Percentiles rank a stretch among this genome's conserved stretches.
Evolutionary conservation across 2,329 filamentous ascomycete species (phyloP).

Genomic region (Aspergillus chevalieri): DNA sequence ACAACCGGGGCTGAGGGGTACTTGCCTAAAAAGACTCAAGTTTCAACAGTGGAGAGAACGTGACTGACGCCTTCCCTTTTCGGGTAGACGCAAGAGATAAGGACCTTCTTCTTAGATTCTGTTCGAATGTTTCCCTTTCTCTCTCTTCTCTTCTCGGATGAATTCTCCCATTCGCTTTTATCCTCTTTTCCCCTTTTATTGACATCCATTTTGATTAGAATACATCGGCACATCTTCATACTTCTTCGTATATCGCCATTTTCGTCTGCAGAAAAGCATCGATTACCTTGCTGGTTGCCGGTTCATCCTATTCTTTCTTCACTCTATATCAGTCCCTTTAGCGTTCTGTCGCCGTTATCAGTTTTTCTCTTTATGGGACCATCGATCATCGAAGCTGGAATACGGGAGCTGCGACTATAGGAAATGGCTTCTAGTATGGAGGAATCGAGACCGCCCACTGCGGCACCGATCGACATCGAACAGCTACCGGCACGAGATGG

Average conservation of each 20-base stretch:
- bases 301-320: background rate
- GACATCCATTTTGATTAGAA: background rate
- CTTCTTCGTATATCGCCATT: background rate
- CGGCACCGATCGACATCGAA: background rate
- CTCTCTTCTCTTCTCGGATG: background rate
- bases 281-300: background rate
- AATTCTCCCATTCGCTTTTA: background rate
- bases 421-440: conserved; percentile 5
- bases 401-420: background rate
- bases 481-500: background rate
- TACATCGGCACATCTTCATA: background rate
- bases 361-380: background rate
- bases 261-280: background rate
- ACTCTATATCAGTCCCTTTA: background rate
- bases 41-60: background rate
- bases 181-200: background rate
- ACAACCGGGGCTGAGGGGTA: background rate
- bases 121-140: background rate
- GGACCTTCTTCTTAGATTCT: background rate
- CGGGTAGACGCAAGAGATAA: background rate
- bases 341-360: background rate
- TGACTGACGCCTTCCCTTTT: background rate
- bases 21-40: background rate
- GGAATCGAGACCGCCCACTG: background rate
- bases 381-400: background rate